A percentile compares a stretch with the other conserved stretches of the same genome.
Evolutionary conservation across 768 basidiomycete genomes (phyloP).

Genomic region (Pholiota conissans): DNA sequence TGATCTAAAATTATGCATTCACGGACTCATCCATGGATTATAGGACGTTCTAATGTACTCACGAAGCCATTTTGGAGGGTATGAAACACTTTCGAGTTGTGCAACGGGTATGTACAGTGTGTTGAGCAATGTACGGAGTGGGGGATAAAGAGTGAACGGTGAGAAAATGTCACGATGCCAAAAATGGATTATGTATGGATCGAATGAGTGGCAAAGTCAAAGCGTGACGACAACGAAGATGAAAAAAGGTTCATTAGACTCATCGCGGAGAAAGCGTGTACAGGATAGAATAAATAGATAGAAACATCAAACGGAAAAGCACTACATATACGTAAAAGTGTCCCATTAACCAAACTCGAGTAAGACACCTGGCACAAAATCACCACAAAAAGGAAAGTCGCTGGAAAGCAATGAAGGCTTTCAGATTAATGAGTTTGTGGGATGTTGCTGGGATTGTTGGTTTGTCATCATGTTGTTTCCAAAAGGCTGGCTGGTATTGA

Average conservation of each 20-base stretch:
- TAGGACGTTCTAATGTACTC: constrained; percentile 12
- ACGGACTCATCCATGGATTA: not conserved
- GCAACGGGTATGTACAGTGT: constrained; percentile 5
- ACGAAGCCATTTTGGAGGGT: constrained; percentile 26
- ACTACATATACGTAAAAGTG: constrained; percentile 15
- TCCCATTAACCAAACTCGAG: constrained; percentile 16
- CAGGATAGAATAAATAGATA: constrained; percentile 16
- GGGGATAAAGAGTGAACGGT: constrained; percentile 12
- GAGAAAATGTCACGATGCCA: constrained; percentile 17
- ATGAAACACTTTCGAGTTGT: constrained; percentile 4
- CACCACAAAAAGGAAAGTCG: constrained; percentile 5
- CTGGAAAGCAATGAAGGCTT: constrained; percentile 4
- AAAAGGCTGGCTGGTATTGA: constrained; percentile 12
- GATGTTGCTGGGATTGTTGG: constrained; percentile 21
- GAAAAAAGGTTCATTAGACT: constrained; percentile 10
- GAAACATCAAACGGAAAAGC: constrained; percentile 16
- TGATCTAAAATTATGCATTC: constrained; percentile 10
- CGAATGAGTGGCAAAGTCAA: constrained; percentile 12
- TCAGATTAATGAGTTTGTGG: constrained; percentile 22
- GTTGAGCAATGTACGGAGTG: constrained; percentile 7
- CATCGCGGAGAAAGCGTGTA: constrained; percentile 14
- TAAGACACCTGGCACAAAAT: not conserved
- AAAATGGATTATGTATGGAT: constrained; percentile 9
- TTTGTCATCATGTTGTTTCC: constrained; percentile 12
- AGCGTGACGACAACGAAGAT: constrained; percentile 16